phyloP scores from a whole-genome alignment of 2,329 filamentous ascomycete species.

The Geosmithia morbida region DNA sequence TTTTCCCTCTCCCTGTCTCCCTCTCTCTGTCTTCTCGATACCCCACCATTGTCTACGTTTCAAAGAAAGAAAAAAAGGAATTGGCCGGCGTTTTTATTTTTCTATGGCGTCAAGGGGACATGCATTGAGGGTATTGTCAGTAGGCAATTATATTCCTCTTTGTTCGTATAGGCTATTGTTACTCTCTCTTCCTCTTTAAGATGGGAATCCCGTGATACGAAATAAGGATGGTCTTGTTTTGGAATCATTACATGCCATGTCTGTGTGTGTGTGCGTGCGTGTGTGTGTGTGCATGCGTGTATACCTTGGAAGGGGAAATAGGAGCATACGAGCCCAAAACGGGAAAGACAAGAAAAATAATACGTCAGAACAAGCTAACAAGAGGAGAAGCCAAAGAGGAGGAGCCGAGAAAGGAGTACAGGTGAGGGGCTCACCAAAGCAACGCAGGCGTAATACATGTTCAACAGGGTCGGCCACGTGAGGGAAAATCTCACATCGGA shows the following conservation, averaged over 20 bases:
- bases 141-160: too few species aligned
- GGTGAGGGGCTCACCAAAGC: neutral
- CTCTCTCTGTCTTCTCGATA: too few species aligned
- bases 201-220: too few species aligned
- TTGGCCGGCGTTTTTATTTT: neutral
- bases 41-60: neutral
- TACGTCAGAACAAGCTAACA: neutral
- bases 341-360: neutral
- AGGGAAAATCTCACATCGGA: neutral
- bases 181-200: too few species aligned
- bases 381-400: neutral
- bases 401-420: neutral
- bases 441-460: neutral
- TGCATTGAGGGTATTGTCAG: neutral
- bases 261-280: too few species aligned
- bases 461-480: neutral
- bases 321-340: neutral
- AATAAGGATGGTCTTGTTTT: too few species aligned
- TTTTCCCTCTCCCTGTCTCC: neutral
- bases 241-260: too few species aligned
- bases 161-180: too few species aligned
- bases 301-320: too few species aligned
- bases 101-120: neutral
- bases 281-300: too few species aligned
- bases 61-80: neutral